Conservation (phyloP, 163 green algal genomes). For the Chlamydomonas reinhardtii region DNA sequence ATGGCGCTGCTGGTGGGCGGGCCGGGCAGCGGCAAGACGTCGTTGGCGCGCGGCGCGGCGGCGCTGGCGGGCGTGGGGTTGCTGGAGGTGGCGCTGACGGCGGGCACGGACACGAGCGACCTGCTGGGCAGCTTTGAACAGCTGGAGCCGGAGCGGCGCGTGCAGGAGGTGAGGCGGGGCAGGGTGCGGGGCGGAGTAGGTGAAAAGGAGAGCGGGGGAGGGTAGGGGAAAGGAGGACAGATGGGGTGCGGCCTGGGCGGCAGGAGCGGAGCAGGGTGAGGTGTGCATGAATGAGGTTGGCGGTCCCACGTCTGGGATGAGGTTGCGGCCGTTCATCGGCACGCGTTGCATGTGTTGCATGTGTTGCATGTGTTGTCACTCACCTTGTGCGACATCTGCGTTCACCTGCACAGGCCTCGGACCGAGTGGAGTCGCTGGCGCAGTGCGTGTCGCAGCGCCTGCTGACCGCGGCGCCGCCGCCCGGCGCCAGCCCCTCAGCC, state of each 20-base stretch:
- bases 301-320: no score
- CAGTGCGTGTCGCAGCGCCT: conserved; percentile 40
- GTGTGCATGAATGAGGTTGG: no score
- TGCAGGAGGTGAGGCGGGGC: conserved; percentile 55
- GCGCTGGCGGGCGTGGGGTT: conserved; percentile 75
- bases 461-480: conserved; percentile 12
- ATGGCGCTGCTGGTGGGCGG: conserved; percentile 91
- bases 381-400: no score
- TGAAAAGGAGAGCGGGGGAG: background rate
- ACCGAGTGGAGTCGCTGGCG: conserved; percentile 57
- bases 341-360: no score
- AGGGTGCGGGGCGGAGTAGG: no score
- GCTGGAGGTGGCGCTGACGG: conserved; percentile 89
- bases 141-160: conserved; percentile 69
- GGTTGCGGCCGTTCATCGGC: no score
- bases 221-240: background rate
- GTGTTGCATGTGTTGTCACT: no score
- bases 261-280: no score
- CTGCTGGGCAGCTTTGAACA: conserved; percentile 98
- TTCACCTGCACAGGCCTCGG: conserved; percentile 45
- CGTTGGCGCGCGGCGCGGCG: conserved; percentile 78
- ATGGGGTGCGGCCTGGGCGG: no score
- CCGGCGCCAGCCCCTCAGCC: no score
- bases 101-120: conserved; percentile 93
- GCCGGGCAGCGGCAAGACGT: conserved; percentile 80